phyloP scores from a whole-genome alignment of 345 rosid genomes.

The Pelargonium nanum region DNA sequence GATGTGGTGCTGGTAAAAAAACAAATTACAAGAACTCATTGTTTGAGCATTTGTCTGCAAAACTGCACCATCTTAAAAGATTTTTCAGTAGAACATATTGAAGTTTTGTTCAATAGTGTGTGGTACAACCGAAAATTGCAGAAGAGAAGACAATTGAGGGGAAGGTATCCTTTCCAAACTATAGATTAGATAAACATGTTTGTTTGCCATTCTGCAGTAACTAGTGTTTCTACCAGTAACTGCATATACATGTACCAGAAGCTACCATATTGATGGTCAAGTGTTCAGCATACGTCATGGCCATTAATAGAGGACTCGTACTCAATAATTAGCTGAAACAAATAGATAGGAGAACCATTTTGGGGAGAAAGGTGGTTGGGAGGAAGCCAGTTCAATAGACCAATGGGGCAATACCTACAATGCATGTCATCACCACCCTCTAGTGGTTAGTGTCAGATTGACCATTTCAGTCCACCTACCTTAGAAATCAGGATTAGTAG shows the following conservation, averaged over 20 bases:
- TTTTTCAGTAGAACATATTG: not conserved
- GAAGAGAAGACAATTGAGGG: not conserved
- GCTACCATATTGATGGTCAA: not conserved
- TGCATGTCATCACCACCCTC: too few relatives aligned
- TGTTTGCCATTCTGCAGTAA: not conserved
- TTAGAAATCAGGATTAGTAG: not conserved
- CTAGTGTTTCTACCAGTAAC: not conserved
- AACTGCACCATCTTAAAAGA: too few relatives aligned
- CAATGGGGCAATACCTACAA: not conserved
- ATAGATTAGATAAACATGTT: not conserved
- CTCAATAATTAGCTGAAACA: not conserved
- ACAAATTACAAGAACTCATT: too few relatives aligned
- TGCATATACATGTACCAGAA: not conserved
- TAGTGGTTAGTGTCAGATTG: not conserved
- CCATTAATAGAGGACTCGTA: not conserved
- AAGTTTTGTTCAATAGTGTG: not conserved
- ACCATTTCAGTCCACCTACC: not conserved
- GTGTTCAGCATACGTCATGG: not conserved
- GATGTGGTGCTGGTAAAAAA: too few relatives aligned
- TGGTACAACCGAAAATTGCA: not conserved
- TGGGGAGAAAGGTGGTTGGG: too few relatives aligned
- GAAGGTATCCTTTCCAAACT: not conserved
- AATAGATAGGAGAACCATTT: not conserved
- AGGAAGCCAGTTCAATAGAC: not conserved
- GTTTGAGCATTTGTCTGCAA: too few relatives aligned